phyloP scores from a whole-genome alignment of 2,329 filamentous ascomycete genomes.

The Diaporthe amygdali region DNA sequence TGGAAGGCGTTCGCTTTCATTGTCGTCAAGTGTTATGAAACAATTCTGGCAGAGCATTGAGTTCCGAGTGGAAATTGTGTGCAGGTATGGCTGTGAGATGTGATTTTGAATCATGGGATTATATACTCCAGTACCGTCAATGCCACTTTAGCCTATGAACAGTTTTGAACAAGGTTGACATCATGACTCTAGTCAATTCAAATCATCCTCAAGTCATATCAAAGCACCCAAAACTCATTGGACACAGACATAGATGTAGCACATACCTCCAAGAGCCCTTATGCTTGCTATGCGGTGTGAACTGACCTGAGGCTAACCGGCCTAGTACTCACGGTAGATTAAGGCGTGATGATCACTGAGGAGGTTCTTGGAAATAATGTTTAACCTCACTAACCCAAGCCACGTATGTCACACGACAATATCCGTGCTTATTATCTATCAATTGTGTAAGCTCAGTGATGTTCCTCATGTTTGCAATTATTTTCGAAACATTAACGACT shows the following conservation, averaged over 20 bases:
- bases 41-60: not conserved
- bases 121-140: not conserved
- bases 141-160: not conserved
- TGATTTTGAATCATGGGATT: not conserved
- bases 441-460: not conserved
- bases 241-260: too few species aligned
- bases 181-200: too few species aligned
- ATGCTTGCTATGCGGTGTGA: too few species aligned
- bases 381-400: too few species aligned
- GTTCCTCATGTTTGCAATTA: not conserved
- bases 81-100: not conserved
- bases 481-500: not conserved
- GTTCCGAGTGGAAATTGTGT: not conserved
- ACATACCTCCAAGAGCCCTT: too few species aligned
- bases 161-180: not conserved
- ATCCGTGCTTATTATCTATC: not conserved
- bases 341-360: too few species aligned
- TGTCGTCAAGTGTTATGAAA: not conserved
- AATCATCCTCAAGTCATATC: too few species aligned
- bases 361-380: too few species aligned
- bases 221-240: too few species aligned
- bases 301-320: too few species aligned
- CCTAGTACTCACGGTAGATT: too few species aligned
- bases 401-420: not conserved
- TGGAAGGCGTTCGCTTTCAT: not conserved